Percentiles rank a stretch among this genome's conserved stretches.
Evolutionary conservation across 2,329 filamentous ascomycete genomes (phyloP).

Genomic region (Aspergillus tanneri): DNA sequence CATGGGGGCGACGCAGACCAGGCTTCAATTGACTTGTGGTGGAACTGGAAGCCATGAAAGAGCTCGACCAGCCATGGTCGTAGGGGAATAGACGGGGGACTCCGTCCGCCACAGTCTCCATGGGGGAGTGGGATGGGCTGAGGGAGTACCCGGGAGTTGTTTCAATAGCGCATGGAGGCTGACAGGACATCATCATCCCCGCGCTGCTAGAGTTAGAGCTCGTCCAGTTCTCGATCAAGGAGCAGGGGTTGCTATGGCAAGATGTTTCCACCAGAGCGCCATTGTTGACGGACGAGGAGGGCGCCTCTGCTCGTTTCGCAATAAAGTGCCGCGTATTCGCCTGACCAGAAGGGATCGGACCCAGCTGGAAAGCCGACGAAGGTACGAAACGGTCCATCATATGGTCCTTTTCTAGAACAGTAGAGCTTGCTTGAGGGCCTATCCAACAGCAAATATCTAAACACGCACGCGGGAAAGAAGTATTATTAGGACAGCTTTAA

Average conservation of each 20-base stretch:
- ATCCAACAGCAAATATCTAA: background rate
- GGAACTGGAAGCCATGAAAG: constrained; percentile 15
- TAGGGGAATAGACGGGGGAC: constrained; percentile 14
- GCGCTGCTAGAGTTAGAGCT: constrained; percentile 23
- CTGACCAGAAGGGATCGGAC: constrained; percentile 26
- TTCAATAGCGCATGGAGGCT: constrained; percentile 16
- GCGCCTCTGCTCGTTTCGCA: constrained; percentile 20
- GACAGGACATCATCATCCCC: constrained; percentile 18
- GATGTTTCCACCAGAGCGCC: constrained; percentile 14
- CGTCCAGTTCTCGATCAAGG: constrained; percentile 23
- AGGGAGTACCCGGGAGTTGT: constrained; percentile 14
- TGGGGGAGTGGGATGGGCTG: constrained; percentile 13
- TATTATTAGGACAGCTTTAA: constrained; percentile 7
- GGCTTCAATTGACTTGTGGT: constrained; percentile 16
- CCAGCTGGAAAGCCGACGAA: constrained; percentile 19
- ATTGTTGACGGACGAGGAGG: constrained; percentile 14
- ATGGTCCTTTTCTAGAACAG: background rate
- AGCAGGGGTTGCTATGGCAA: constrained; percentile 19
- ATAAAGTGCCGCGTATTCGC: constrained; percentile 18
- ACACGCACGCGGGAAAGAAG: background rate
- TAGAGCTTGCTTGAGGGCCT: background rate
- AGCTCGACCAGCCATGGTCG: constrained; percentile 12
- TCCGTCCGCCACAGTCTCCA: constrained; percentile 8
- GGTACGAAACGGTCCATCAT: constrained; percentile 26
- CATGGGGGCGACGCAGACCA: constrained; percentile 10